These are phyloP conservation scores for Brassica napus DNA, from an alignment of 345 rosid species.

Conservation along the genomic window DNA sequence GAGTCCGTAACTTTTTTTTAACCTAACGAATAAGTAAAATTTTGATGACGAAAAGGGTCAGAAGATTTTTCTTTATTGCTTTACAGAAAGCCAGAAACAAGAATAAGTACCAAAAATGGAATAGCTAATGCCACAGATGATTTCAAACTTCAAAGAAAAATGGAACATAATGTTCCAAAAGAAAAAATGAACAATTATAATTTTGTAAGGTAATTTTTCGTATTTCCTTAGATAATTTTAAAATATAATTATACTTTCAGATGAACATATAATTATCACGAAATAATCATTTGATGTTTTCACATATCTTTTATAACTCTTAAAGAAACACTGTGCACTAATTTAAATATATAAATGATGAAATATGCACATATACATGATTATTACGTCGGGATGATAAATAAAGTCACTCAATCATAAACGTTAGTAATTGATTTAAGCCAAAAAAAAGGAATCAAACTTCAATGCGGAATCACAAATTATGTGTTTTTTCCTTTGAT, in stretches of 20 bases:
- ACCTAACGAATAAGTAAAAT: not conserved
- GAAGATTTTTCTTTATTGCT: conserved; percentile 1
- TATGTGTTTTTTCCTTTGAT: not conserved
- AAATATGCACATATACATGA: not conserved
- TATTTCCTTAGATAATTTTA: not conserved
- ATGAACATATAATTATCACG: not conserved
- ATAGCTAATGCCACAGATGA: not conserved
- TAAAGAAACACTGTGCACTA: not conserved
- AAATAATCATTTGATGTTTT: not conserved
- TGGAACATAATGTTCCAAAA: no score
- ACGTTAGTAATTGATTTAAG: not conserved
- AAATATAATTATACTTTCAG: not conserved
- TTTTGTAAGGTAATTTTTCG: not conserved
- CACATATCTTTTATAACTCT: not conserved
- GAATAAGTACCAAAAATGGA: conserved; percentile 20
- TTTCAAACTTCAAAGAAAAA: no score
- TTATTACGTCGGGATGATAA: not conserved
- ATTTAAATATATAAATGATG: not conserved
- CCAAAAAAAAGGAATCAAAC: not conserved
- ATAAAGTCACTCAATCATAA: not conserved
- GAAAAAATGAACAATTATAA: not conserved
- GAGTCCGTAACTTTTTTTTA: not conserved
- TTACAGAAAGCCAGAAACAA: conserved; percentile 23
- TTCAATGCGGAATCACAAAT: not conserved
- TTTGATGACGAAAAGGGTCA: not conserved